These are phyloP conservation scores for Moricandia arvensis DNA, from an alignment of 345 rosid species.

Conservation along the genomic window DNA sequence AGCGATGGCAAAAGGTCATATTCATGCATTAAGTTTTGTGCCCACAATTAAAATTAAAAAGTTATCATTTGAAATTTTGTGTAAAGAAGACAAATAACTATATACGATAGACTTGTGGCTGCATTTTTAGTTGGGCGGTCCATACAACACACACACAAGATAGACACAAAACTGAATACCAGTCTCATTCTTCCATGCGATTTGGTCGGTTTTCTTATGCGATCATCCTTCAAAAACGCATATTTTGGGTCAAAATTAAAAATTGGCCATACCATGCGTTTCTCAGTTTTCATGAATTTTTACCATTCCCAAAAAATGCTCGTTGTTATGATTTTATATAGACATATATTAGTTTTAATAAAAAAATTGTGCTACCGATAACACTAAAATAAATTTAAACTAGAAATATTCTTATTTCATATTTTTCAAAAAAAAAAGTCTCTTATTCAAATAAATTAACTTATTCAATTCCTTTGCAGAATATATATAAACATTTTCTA, in stretches of 20 bases:
- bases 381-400: not conserved
- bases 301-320: not conserved
- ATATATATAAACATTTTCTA: not conserved
- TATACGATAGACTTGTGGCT: constrained; percentile 29
- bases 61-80: constrained; percentile 39
- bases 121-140: constrained; percentile 40
- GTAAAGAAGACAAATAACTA: constrained; percentile 21
- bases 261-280: not conserved
- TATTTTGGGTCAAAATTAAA: not conserved
- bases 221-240: not conserved
- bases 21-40: constrained; percentile 35
- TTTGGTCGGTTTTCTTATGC: constrained; percentile 36
- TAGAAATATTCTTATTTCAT: too few relatives aligned
- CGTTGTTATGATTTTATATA: not conserved
- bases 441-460: not conserved
- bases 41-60: constrained; percentile 33
- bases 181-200: constrained; percentile 38
- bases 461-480: not conserved
- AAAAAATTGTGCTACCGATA: not conserved
- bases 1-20: constrained; percentile 13
- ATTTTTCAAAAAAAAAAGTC: not conserved
- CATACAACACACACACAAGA: constrained; percentile 30
- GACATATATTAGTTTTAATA: not conserved
- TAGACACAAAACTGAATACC: constrained; percentile 9
- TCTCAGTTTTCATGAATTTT: not conserved